A percentile compares a stretch with the other conserved stretches of the same genome.
Evolutionary conservation across 129 eudicot genomes (phyloP).

Genomic region (Logfia minima): DNA sequence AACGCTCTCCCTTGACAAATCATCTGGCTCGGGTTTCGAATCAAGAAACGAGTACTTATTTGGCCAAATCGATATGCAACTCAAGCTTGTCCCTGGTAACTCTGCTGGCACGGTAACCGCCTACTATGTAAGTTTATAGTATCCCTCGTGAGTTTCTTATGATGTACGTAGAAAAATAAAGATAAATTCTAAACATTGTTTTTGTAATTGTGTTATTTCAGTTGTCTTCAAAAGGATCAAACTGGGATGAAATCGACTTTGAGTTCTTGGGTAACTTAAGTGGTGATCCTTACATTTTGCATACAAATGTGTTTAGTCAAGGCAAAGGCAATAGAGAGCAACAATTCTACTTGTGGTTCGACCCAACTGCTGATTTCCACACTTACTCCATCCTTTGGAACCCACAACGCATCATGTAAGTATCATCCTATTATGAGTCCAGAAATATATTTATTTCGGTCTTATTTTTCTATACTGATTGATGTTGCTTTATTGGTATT

Average conservation of each 20-base stretch:
- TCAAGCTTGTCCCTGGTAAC: conserved; percentile 61
- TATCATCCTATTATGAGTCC: no score
- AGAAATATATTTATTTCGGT: no score
- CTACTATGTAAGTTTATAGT: conserved; percentile 34
- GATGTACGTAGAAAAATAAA: no score
- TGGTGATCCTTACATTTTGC: conserved; percentile 38
- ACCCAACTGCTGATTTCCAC: conserved; percentile 71
- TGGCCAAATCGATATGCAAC: conserved; percentile 56
- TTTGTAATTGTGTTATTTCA: conserved; percentile 15
- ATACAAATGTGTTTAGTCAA: conserved; percentile 48
- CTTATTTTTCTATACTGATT: no score
- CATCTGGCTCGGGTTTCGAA: conserved; percentile 60
- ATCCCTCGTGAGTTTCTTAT: no score
- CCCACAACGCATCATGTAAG: conserved; percentile 58
- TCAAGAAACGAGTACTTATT: conserved; percentile 53
- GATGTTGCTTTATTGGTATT: neutral
- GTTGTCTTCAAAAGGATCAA: conserved; percentile 62
- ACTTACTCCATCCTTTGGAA: conserved; percentile 71
- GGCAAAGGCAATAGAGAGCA: conserved; percentile 68
- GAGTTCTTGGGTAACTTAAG: conserved; percentile 47
- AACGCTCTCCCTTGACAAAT: conserved; percentile 53
- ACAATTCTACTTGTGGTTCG: conserved; percentile 66
- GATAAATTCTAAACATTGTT: no score
- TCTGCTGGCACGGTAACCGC: conserved; percentile 67
- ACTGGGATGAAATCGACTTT: conserved; percentile 64